Evolutionary conservation across 1,284 basidiomycete species (phyloP), one percentile per base, ranked within the genome.

Genomic region (Tremellales sp.): DNA sequence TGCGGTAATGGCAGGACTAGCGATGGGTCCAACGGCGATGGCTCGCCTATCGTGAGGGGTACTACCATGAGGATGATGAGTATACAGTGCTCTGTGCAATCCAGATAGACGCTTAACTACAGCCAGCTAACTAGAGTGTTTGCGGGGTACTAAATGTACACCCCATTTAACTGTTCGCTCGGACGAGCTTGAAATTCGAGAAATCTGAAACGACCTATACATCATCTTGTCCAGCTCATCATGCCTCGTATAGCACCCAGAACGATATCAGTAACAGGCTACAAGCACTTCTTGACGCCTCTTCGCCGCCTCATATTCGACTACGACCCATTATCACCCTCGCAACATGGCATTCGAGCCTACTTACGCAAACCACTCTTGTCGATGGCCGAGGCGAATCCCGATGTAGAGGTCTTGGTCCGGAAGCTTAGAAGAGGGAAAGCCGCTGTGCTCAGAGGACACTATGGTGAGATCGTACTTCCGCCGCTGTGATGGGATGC

Each of bases 321-420:
- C 51, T 72, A 71, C 46, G 66, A 71, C 49, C 61, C 61, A 6
- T 60, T 68, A 43, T 56, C 65, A 10, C 63, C 67, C 10, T 53
- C 56, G 1, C 71, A 72, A 52, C 47, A 58, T 11, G 71, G 73
- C 22, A 41, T 74, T 17, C 51, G 65, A 44, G 43, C 60, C 22
- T 68, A 57, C 37, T 46, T 68, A 21, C 54, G 57, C 27, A 54
- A 55, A 41, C 61, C 65, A 7, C 52, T 72, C 15, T 45, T 65
- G 19, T 45, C 54, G 24, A 43, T 74, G 42, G 76, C 76, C 2
- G 47, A 56, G 42, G 53, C 56, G 42, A 74, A 76, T 58, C 76
- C 75, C 1, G 67, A 71, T 43, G 70, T 76, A 23, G 76, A 77
- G 51, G 55, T 77, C 22, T 62, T 76, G 22, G 72, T 78, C 26